phyloP scores from a whole-genome alignment of 129 eudicot genomes.

The Lactuca sativa region DNA sequence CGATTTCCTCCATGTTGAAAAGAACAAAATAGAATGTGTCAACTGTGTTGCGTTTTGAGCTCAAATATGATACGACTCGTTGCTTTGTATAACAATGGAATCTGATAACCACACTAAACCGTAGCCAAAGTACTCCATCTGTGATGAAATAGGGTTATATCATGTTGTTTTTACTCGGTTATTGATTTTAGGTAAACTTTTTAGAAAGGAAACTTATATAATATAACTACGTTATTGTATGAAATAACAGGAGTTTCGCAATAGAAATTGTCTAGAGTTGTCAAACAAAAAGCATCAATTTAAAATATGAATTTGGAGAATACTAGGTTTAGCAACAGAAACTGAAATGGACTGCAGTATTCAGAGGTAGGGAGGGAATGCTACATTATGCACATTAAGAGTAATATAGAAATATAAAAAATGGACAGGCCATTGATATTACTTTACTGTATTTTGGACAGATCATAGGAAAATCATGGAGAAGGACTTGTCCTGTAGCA shows the following conservation, averaged over 20 bases:
- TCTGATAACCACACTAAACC: background rate
- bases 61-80: background rate
- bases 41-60: conserved; percentile 12
- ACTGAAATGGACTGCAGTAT: conserved; percentile 5
- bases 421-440: conserved; percentile 14
- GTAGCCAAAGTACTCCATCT: background rate
- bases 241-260: background rate
- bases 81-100: background rate
- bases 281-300: background rate
- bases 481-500: conserved; percentile 31
- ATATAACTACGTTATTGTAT: background rate
- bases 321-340: conserved; percentile 1
- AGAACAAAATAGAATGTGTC: background rate
- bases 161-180: background rate
- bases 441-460: conserved; percentile 26
- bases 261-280: conserved; percentile 3
- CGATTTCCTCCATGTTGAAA: background rate
- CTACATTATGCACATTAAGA: background rate
- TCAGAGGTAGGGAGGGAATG: background rate
- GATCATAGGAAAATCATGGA: conserved; percentile 54
- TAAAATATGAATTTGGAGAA: background rate
- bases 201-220: background rate
- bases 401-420: conserved; percentile 4
- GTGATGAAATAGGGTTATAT: background rate
- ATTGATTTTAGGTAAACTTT: background rate